Evolutionary conservation across 1,284 basidiomycete species (phyloP), one percentile per base, ranked within the genome.

Genomic region (Ceratorhiza oryzae-sativae): DNA sequence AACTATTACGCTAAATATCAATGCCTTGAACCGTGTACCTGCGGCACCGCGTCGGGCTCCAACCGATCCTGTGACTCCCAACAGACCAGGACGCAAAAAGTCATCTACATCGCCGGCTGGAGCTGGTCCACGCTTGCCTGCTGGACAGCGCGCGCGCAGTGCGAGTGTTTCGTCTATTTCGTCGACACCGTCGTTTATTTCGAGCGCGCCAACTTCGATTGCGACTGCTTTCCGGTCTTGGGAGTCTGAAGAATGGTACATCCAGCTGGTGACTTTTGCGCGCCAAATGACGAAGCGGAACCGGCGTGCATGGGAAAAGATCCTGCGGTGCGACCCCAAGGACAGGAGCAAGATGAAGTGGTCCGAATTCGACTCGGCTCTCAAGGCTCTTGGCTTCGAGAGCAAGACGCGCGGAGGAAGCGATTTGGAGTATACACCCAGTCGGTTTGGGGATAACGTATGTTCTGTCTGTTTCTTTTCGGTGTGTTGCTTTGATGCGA

Each of bases 321-420:
- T 67, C 18, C 20, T 67, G 41, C 27, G 63, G 23, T 36, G 63
- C 63, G 48, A 67, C 34, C 63, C 63, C 15, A 67, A 67, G 34
- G 63, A 67, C 23, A 67, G 45, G 49, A 41, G 48, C 63, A 67
- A 67, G 36, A 53, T 67, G 63, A 67, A 67, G 36, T 67, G 63
- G 63, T 8, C 32, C 34, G 63, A 53, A 30, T 67, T 67, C 27
- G 51, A 67, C 12, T 20, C 30, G 32, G 63, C 63, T 27, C 39
- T 67, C 18, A 36, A 27, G 27, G 34, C 48, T 8, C 51, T 67
- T 25, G 63, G 63, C 18, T 67, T 67, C 63, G 41, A 67, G 49
- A 36, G n/a, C 23, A 36, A 32, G 13, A 49, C 63, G 49, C 63
- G 63, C 39, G 63, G 63, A 9, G 63, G 63, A 20, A 67, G 63